These are phyloP conservation scores for Aspergillus pseudoviridinutans DNA, from an alignment of 2,329 filamentous ascomycete genomes.

Conservation along the genomic window DNA sequence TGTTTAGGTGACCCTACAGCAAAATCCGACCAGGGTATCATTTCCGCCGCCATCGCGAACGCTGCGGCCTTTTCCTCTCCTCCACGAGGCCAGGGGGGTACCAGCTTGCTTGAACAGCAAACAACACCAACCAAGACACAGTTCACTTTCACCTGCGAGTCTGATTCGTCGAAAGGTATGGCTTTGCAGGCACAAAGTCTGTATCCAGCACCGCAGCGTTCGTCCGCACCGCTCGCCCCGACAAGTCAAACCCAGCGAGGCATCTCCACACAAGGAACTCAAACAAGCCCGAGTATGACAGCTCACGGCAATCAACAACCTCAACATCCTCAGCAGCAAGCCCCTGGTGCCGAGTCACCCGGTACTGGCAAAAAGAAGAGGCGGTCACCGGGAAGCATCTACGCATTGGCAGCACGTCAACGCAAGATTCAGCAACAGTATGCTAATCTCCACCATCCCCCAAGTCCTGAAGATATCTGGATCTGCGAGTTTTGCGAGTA, in stretches of 20 bases:
- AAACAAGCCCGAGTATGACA: constrained; percentile 51
- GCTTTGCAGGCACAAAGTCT: constrained; percentile 64
- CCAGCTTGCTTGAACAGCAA: constrained; percentile 72
- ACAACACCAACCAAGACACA: constrained; percentile 71
- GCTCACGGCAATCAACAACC: constrained; percentile 30
- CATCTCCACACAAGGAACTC: constrained; percentile 52
- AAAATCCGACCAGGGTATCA: constrained; percentile 68
- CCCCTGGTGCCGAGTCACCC: constrained; percentile 43
- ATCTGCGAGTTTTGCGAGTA: constrained; percentile 99
- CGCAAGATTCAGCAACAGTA: constrained; percentile 74
- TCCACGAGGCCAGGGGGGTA: constrained; percentile 67
- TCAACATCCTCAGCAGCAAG: constrained; percentile 27
- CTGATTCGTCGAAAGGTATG: constrained; percentile 75
- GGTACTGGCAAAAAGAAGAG: constrained; percentile 60
- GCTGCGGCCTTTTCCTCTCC: constrained; percentile 66
- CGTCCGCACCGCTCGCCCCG: constrained; percentile 29
- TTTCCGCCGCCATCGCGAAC: constrained; percentile 86
- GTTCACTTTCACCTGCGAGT: constrained; percentile 95
- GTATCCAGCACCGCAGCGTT: constrained; percentile 36
- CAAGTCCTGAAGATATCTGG: constrained; percentile 72
- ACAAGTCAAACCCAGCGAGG: constrained; percentile 34
- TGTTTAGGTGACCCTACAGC: constrained; percentile 33
- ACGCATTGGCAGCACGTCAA: constrained; percentile 69
- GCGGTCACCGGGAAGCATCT: constrained; percentile 65
- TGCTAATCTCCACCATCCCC: constrained; percentile 70